Conservation (phyloP, 208 protist species). For the Crithidia sp. region DNA sequence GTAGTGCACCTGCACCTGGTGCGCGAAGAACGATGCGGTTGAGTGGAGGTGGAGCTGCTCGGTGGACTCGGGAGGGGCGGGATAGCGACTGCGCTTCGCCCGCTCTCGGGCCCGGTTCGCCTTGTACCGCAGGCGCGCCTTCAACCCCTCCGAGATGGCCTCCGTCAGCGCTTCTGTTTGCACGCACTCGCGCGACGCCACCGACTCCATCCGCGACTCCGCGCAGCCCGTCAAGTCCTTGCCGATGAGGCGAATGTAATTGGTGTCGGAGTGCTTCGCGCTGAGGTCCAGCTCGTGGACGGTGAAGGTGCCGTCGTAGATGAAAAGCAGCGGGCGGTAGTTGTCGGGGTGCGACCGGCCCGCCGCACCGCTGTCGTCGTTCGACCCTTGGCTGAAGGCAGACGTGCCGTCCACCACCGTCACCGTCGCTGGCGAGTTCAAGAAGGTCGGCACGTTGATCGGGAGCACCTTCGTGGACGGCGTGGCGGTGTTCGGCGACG, state of each 20-base stretch:
- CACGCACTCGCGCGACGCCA: constrained; percentile 86
- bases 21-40: constrained; percentile 73
- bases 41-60: constrained; percentile 72
- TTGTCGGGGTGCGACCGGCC: not conserved
- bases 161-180: constrained; percentile 78
- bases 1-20: constrained; percentile 71
- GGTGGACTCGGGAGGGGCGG: constrained; percentile 63
- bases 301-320: constrained; percentile 79
- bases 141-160: constrained; percentile 63
- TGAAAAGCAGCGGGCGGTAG: constrained; percentile 24
- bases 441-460: constrained; percentile 13
- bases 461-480: not conserved
- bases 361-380: not conserved
- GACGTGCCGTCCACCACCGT: not conserved
- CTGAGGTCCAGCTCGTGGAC: constrained; percentile 65
- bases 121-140: constrained; percentile 46
- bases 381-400: constrained; percentile 4
- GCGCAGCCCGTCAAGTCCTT: constrained; percentile 66
- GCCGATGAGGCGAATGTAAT: constrained; percentile 72
- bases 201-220: constrained; percentile 53
- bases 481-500: not conserved
- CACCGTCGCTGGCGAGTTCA: not conserved
- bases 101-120: constrained; percentile 62
- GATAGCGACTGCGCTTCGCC: constrained; percentile 59
- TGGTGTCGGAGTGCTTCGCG: constrained; percentile 61